Conservation (phyloP, 768 basidiomycete genomes). For the Neoboletus magnificus region DNA sequence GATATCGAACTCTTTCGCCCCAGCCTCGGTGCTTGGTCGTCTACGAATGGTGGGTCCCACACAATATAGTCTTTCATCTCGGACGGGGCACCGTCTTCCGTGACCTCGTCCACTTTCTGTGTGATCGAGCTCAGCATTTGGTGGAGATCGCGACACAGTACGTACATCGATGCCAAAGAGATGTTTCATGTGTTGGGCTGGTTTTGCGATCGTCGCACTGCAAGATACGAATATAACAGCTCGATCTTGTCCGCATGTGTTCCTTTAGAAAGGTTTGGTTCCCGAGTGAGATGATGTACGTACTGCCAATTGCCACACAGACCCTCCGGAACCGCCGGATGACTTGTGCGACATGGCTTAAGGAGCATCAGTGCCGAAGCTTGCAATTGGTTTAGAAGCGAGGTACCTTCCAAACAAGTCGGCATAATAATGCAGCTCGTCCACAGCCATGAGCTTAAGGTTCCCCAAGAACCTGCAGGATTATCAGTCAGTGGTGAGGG, state of each 20-base stretch:
- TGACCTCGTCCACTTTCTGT: slow-evolving; percentile 62
- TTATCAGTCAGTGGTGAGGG: slow-evolving; percentile 2
- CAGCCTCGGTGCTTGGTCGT: slow-evolving; percentile 49
- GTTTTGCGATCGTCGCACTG: slow-evolving; percentile 83
- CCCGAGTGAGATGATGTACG: slow-evolving; percentile 20
- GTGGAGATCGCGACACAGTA: not conserved
- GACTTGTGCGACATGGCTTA: slow-evolving; percentile 77
- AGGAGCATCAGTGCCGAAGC: not conserved
- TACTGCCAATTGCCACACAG: slow-evolving; percentile 75
- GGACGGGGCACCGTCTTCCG: slow-evolving; percentile 78
- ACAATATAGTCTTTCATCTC: slow-evolving; percentile 77
- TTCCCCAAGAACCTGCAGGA: slow-evolving; percentile 65
- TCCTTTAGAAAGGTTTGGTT: not conserved
- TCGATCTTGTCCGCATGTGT: slow-evolving; percentile 38
- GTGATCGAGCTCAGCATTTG: not conserved
- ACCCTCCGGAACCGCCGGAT: slow-evolving; percentile 73
- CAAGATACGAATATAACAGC: slow-evolving; percentile 72
- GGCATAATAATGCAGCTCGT: slow-evolving; percentile 86
- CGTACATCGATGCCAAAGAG: slow-evolving; percentile 63
- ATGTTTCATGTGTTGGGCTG: slow-evolving; percentile 67
- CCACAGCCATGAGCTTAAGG: slow-evolving; percentile 73
- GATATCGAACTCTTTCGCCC: slow-evolving; percentile 57
- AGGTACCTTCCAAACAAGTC: slow-evolving; percentile 73
- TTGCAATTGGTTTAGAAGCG: not conserved
- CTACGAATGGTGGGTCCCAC: slow-evolving; percentile 67